Base-by-base conservation (phyloP, 148 eudicot genomes). In the Heliamphora exappendiculata region DNA sequence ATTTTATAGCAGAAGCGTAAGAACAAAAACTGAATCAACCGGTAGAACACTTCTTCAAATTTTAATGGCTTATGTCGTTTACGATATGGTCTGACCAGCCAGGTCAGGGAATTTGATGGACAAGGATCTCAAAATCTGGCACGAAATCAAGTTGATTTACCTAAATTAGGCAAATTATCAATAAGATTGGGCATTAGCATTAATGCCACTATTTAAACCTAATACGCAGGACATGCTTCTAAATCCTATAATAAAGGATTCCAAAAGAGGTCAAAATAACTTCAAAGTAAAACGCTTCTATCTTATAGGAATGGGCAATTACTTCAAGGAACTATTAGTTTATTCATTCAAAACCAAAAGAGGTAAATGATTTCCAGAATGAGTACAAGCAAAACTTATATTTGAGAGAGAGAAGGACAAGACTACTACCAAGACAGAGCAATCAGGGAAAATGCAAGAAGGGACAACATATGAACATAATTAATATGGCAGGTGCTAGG, bases 141-240 rank as follows among this genome's bases (percentile, higher is more conserved):
- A 29, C 39, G 76, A 67, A 50, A 65, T 70, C 28, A 50, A 53
- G 14, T 4, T 59, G 59, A 72, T 62, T 62, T 65, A 22, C 76
- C 63, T 33, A 37, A 65, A 22, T 62, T 65, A 22, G 71, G 50
- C 22, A 37, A 65, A 22, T 79, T 73, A n/a, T 41, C 34, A 51
- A 2, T 17, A 50, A 44, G 64, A 72, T 33, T 59, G 29, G 50
- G 49, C 28, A 71, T 70, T 36, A 71, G 24, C 70, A 49, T 62
- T 17, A 11, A 33, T 31, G 54, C 51, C 54, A 36, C 14, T 11
- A 24, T 22, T 77, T 41, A 69, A 36, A 67, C 73, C 47, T 22
- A 68, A 29, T 20, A 42, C 12, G n/a, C 12, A 51, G 39, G 59
- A 66, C 65, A 73, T 22, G 72, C 22, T 76, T 53, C 57, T 22